Conservation (phyloP, 2,329 filamentous ascomycete species). For the Passalora sequoiae region DNA sequence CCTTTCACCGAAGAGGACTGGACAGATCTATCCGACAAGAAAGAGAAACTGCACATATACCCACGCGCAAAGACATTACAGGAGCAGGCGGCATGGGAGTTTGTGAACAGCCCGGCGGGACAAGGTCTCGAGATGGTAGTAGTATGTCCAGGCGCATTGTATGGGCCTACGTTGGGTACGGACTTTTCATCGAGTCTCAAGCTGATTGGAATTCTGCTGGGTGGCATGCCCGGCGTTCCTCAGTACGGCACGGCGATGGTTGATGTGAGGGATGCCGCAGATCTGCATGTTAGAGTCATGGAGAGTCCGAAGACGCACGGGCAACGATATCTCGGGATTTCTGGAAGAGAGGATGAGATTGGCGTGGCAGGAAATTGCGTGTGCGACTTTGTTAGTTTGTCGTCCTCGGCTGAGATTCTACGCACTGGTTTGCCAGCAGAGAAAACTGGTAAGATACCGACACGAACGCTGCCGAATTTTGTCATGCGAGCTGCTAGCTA, state of each 20-base stretch:
- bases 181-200: slow-evolving; percentile 26
- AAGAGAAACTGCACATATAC: slow-evolving; percentile 19
- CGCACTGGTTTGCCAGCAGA: slow-evolving; percentile 12
- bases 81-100: slow-evolving; percentile 18
- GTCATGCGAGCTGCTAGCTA: slow-evolving; percentile 20
- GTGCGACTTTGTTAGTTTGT: slow-evolving; percentile 18
- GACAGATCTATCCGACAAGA: slow-evolving; percentile 16
- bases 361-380: slow-evolving; percentile 1
- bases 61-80: slow-evolving; percentile 17
- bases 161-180: slow-evolving; percentile 16
- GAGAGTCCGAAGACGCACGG: slow-evolving; percentile 22
- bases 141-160: slow-evolving; percentile 14
- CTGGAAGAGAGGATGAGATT: not conserved
- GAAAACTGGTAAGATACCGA: slow-evolving; percentile 17
- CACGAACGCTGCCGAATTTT: slow-evolving; percentile 16
- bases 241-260: slow-evolving; percentile 26
- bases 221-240: slow-evolving; percentile 32
- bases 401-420: slow-evolving; percentile 13
- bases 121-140: slow-evolving; percentile 11
- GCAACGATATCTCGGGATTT: slow-evolving; percentile 20
- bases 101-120: slow-evolving; percentile 3
- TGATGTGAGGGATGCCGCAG: slow-evolving; percentile 34
- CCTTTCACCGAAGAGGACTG: slow-evolving; percentile 19
- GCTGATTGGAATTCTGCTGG: slow-evolving; percentile 27
- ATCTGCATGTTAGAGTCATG: slow-evolving; percentile 32